These are phyloP conservation scores for Syzygium aromaticum DNA, from an alignment of 345 rosid genomes.

Conservation along the genomic window DNA sequence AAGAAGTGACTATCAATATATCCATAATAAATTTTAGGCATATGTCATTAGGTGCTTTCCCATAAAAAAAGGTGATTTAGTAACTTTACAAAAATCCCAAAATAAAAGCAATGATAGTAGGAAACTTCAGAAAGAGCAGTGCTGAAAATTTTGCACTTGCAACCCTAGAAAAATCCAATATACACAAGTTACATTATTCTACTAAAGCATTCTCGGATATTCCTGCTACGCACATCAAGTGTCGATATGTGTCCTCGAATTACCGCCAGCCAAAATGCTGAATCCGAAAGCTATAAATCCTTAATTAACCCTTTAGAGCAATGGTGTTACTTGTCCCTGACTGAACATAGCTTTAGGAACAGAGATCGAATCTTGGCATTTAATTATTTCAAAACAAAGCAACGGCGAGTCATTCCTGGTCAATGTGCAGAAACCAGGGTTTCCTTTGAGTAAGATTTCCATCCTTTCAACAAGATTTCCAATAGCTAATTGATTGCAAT, in stretches of 20 bases:
- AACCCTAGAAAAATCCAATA: not conserved
- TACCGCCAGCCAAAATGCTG: not conserved
- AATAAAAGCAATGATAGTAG: not conserved
- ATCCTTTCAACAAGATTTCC: not conserved
- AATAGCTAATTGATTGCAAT: not conserved
- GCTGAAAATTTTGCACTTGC: not conserved
- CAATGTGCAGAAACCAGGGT: not conserved
- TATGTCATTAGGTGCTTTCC: not conserved
- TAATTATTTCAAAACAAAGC: not conserved
- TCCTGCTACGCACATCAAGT: not conserved
- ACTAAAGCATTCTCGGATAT: too few species aligned
- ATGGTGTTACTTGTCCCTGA: too few species aligned
- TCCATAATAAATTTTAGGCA: not conserved
- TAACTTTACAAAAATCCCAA: not conserved
- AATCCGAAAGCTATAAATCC: not conserved
- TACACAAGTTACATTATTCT: too few species aligned
- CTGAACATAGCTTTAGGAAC: too few species aligned
- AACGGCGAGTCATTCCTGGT: not conserved
- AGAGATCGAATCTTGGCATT: not conserved
- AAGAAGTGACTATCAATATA: not conserved
- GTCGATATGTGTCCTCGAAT: not conserved
- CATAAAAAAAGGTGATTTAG: not conserved
- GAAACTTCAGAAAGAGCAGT: not conserved
- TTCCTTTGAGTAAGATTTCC: not conserved
- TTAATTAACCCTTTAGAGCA: not conserved